Evolutionary conservation across 768 basidiomycete genomes (phyloP), one percentile per base, ranked within the genome.

Genomic region (Dendrothele bispora): DNA sequence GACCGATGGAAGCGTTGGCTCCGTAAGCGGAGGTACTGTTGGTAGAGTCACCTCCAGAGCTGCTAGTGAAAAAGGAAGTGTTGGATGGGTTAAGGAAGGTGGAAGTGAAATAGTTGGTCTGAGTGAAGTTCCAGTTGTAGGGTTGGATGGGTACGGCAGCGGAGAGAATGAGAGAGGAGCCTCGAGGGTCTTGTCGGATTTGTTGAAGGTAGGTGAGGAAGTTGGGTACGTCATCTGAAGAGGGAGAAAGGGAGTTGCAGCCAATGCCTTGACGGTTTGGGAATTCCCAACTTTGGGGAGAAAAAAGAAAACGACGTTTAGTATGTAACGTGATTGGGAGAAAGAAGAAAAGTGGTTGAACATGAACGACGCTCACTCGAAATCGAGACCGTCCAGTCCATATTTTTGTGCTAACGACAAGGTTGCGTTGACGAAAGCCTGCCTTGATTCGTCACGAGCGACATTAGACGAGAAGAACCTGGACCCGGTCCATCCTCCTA

Each of bases 401-500:
- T 84, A 84, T 41, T 77, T 45, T 2, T 61, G 51, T 3, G 72
- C 79, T 8, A 88, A 64, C 7, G 63, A 59, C 2, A 71, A 59
- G 12, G 86, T 64, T 1, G 84, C 75, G n/a, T 78, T 64, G 14
- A 81, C 80, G 51, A 90, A 88, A 4, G 70, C 67, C 3, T 81
- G 80, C n/a, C 85, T 73, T 52, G 83, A 86, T 34, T 61, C 63
- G 0, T 78, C 61, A 5, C 74, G 80, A 3, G 73, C 78, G 11
- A 90, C 77, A 12, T 73, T 68, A 7, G 78, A 67, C 1, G 87
- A 89, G 61, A 80, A 90, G 61, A 71, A 86, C 20, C 52, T 60
- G 2, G 81, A 73, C 4, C 88, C 88, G 4, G 66, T 71, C 84
- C 84, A 90, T 21, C 88, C 88, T 24, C 88, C 88, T n/a, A 91